A percentile compares a stretch with the other conserved stretches of the same genome.
Evolutionary conservation across 306 rosid genomes (phyloP).

Genomic region (Ormosia semicastrata): DNA sequence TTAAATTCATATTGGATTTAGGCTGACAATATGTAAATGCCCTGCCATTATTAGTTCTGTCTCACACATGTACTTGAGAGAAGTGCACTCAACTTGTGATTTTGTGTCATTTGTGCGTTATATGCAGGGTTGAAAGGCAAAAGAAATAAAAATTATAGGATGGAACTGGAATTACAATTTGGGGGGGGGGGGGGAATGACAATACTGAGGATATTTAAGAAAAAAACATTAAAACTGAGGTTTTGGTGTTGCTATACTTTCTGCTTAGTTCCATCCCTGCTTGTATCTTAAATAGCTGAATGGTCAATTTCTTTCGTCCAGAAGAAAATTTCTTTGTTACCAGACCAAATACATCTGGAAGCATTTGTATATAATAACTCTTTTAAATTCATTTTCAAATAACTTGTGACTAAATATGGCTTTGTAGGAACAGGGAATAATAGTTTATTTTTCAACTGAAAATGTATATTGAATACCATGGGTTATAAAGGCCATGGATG

Average conservation of each 20-base stretch:
- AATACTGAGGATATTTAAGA: neutral
- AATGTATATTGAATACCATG: neutral
- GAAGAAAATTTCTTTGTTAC: neutral
- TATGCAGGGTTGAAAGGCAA: slow-evolving; percentile 13
- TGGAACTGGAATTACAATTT: slow-evolving; percentile 11
- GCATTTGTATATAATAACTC: slow-evolving; percentile 18
- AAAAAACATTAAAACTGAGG: neutral
- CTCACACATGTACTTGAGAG: slow-evolving; percentile 4
- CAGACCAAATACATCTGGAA: neutral
- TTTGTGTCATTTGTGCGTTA: slow-evolving; percentile 8
- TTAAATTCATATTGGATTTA: slow-evolving; percentile 13
- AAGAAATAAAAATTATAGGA: neutral
- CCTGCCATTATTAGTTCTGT: slow-evolving; percentile 9
- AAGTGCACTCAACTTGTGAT: slow-evolving; percentile 25
- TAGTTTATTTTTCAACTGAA: neutral
- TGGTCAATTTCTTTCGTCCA: slow-evolving; percentile 6
- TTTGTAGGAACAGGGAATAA: neutral
- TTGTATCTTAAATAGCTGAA: slow-evolving; percentile 9
- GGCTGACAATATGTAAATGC: slow-evolving; percentile 11
- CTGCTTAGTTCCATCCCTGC: neutral
- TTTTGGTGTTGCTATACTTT: slow-evolving; percentile 2
- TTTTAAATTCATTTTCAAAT: slow-evolving; percentile 21
- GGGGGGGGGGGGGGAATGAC: neutral
- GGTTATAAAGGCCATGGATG: slow-evolving; percentile 1
- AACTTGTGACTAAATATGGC: slow-evolving; percentile 4